A percentile compares a stretch with the other conserved stretches of the same genome.
Evolutionary conservation across 2,329 filamentous ascomycete genomes (phyloP).

Genomic region (Albifimbria verrucaria): DNA sequence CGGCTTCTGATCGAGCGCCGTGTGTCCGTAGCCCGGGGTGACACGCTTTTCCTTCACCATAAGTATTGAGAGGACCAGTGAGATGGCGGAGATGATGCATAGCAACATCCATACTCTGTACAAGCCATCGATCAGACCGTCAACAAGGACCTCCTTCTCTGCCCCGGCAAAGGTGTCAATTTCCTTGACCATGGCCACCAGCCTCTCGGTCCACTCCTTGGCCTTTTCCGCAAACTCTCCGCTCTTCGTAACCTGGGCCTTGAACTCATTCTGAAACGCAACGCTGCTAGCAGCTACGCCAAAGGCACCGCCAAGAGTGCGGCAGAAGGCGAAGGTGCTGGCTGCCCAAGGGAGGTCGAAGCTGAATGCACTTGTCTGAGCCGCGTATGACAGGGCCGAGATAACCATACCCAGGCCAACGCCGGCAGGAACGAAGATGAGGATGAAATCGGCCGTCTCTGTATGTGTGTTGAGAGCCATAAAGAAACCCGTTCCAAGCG

Average conservation of each 20-base stretch:
- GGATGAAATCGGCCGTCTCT: constrained; percentile 53
- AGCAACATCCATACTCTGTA: constrained; percentile 29
- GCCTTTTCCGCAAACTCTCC: constrained; percentile 39
- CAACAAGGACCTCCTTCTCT: constrained; percentile 21
- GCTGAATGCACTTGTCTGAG: constrained; percentile 48
- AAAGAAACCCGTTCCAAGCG: constrained; percentile 56
- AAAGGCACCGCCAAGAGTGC: constrained; percentile 60
- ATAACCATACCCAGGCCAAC: constrained; percentile 64
- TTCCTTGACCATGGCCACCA: constrained; percentile 53
- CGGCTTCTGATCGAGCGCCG: too few relatives aligned
- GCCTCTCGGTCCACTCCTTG: constrained; percentile 51
- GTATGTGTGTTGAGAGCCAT: constrained; percentile 47
- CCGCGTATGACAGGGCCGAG: constrained; percentile 56
- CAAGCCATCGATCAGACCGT: constrained; percentile 29
- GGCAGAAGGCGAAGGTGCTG: constrained; percentile 61
- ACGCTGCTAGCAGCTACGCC: constrained; percentile 66
- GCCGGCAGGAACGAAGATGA: constrained; percentile 58
- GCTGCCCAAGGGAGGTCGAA: constrained; percentile 47
- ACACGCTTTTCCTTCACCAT: constrained; percentile 15
- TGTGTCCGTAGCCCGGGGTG: too few relatives aligned
- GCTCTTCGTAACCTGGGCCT: constrained; percentile 43
- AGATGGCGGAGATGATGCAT: constrained; percentile 22
- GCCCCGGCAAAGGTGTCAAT: constrained; percentile 34
- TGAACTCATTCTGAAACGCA: constrained; percentile 66
- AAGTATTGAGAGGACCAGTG: constrained; percentile 12